Conservation (phyloP, 305 asterid species). For the Fraxinus dipetala region DNA sequence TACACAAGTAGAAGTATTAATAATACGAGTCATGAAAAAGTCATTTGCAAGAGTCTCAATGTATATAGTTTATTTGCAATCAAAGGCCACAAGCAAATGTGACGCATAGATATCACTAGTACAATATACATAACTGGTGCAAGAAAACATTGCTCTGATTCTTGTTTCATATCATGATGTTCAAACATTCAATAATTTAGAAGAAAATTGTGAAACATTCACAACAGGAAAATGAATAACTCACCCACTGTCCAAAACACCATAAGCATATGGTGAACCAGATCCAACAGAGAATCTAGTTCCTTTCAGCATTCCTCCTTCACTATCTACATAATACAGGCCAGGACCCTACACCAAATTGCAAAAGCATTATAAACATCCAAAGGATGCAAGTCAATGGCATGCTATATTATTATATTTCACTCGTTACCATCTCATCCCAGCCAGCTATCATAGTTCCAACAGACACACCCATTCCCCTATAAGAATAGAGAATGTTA, state of each 20-base stretch:
- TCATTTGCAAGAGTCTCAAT: not conserved
- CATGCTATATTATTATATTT: not conserved
- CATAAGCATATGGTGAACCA: slow-evolving; percentile 96
- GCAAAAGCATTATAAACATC: not conserved
- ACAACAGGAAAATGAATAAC: slow-evolving; percentile 21
- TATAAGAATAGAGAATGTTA: slow-evolving; percentile 78
- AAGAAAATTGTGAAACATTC: not conserved
- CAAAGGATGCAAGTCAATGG: not conserved
- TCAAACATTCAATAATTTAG: not conserved
- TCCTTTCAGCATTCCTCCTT: slow-evolving; percentile 96
- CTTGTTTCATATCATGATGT: not conserved
- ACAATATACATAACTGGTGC: not conserved
- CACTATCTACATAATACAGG: slow-evolving; percentile 42
- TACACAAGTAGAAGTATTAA: not conserved
- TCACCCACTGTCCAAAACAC: slow-evolving; percentile 86
- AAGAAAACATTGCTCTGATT: not conserved
- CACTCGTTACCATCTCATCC: slow-evolving; percentile 74
- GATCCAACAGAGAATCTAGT: slow-evolving; percentile 89
- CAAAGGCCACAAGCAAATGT: not conserved
- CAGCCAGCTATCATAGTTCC: slow-evolving; percentile 99
- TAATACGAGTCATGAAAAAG: not conserved
- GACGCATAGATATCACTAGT: not conserved
- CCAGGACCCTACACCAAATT: slow-evolving; percentile 63
- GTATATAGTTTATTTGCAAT: not conserved
- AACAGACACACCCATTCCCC: slow-evolving; percentile 93